These are phyloP conservation scores for Backusella psychrophila DNA, from an alignment of 192 early-diverging fungal species.

Conservation along the genomic window DNA sequence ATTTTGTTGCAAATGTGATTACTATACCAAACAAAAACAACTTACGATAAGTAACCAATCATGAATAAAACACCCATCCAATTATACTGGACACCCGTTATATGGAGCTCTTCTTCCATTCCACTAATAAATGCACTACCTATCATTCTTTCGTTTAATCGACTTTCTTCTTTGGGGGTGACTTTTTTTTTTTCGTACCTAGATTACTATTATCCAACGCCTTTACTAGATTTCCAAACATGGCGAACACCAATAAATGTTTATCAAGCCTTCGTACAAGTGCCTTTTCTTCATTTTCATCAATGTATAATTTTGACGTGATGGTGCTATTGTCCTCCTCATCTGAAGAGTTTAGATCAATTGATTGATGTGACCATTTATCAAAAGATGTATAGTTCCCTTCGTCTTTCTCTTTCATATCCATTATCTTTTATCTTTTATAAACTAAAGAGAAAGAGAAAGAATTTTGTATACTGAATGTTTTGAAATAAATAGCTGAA, in stretches of 20 bases:
- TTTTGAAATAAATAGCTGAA: neutral
- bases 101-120: slow-evolving; percentile 40
- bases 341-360: neutral
- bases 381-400: neutral
- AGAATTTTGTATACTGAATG: neutral
- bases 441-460: neutral
- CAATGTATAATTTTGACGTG: neutral
- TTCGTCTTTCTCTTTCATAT: neutral
- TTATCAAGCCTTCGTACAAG: slow-evolving; percentile 31
- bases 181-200: slow-evolving; percentile 7
- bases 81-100: slow-evolving; percentile 33
- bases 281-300: slow-evolving; percentile 18
- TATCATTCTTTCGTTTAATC: neutral
- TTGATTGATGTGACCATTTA: neutral
- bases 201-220: slow-evolving; percentile 36
- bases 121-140: slow-evolving; percentile 41
- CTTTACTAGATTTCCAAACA: slow-evolving; percentile 39
- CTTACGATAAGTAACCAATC: slow-evolving; percentile 35
- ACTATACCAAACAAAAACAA: neutral
- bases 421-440: neutral
- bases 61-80: slow-evolving; percentile 39
- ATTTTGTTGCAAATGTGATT: neutral
- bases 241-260: slow-evolving; percentile 35
- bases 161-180: neutral
- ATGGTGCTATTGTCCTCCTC: neutral